phyloP scores from a whole-genome alignment of 192 early-diverging fungal species.

The Rhizophagus sp. region DNA sequence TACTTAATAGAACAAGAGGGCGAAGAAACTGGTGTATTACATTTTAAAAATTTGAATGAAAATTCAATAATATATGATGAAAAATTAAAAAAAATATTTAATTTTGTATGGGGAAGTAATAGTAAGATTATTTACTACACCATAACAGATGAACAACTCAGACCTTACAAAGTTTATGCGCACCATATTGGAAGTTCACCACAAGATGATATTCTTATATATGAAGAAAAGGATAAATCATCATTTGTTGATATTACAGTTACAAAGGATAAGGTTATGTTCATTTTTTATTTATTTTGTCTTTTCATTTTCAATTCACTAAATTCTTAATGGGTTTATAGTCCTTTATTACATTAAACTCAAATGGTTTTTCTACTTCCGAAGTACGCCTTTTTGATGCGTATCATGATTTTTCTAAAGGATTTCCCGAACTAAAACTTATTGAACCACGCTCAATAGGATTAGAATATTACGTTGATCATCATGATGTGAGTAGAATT shows the following conservation, averaged over 20 bases:
- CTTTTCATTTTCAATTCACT: not conserved
- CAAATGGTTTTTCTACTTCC: slow-evolving; percentile 70
- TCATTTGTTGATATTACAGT: slow-evolving; percentile 76
- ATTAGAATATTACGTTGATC: slow-evolving; percentile 78
- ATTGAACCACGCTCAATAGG: slow-evolving; percentile 57
- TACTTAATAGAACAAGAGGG: slow-evolving; percentile 55
- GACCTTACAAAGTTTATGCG: slow-evolving; percentile 61
- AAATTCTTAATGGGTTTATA: not conserved
- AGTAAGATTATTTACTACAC: slow-evolving; percentile 66
- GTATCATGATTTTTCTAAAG: slow-evolving; percentile 42
- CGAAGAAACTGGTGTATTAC: slow-evolving; percentile 50
- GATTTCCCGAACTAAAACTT: slow-evolving; percentile 40
- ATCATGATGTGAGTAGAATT: slow-evolving; percentile 54
- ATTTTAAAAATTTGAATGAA: slow-evolving; percentile 49
- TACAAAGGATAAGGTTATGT: slow-evolving; percentile 62
- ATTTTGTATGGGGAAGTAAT: slow-evolving; percentile 72
- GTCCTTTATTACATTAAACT: slow-evolving; percentile 66
- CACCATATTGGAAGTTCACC: slow-evolving; percentile 52
- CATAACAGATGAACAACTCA: slow-evolving; percentile 65
- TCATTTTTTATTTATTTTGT: not conserved
- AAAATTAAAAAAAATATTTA: slow-evolving; percentile 54
- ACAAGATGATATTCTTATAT: slow-evolving; percentile 56
- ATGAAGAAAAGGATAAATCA: slow-evolving; percentile 61
- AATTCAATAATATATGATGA: slow-evolving; percentile 23
- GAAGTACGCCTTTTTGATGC: slow-evolving; percentile 62